Conservation (phyloP, 768 basidiomycete species). For the Clavulina sp. region DNA sequence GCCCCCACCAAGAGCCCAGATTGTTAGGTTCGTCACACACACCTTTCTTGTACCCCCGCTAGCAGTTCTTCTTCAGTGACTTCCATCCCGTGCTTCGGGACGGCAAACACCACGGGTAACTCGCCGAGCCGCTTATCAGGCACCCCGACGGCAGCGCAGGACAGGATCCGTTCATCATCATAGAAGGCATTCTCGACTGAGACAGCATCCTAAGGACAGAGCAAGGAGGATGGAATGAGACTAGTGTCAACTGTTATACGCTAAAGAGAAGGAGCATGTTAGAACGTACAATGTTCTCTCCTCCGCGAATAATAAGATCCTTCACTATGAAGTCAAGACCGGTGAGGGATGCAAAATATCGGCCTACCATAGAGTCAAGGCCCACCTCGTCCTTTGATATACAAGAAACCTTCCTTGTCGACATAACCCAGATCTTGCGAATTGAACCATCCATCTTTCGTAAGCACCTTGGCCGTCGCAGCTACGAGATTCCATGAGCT, state of each 20-base stretch:
- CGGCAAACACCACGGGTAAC: slow-evolving; percentile 38
- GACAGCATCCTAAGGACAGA: slow-evolving; percentile 46
- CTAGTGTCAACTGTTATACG: background rate
- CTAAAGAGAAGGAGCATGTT: too few species aligned
- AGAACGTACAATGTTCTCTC: slow-evolving; percentile 42
- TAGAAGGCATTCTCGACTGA: slow-evolving; percentile 45
- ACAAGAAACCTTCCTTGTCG: slow-evolving; percentile 22
- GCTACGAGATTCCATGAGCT: slow-evolving; percentile 2
- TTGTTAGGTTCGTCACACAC: too few species aligned
- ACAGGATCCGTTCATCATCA: slow-evolving; percentile 33
- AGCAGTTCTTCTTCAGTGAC: slow-evolving; percentile 35
- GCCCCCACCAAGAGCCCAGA: background rate
- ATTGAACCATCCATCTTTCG: slow-evolving; percentile 26
- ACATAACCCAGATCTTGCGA: slow-evolving; percentile 22
- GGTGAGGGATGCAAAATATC: too few species aligned
- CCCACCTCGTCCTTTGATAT: slow-evolving; percentile 20
- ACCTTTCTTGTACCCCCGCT: too few species aligned
- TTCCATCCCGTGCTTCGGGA: slow-evolving; percentile 26
- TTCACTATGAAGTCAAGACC: too few species aligned
- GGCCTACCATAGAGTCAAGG: too few species aligned
- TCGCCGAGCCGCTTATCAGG: slow-evolving; percentile 43
- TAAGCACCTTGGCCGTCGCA: slow-evolving; percentile 15
- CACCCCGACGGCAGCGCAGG: slow-evolving; percentile 42
- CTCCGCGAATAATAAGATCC: slow-evolving; percentile 44
- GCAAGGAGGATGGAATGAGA: background rate